Percentiles rank a stretch among this genome's conserved stretches.
phyloP scores from a whole-genome alignment of 257 asterid genomes.

The Nicotiana knightiana region DNA sequence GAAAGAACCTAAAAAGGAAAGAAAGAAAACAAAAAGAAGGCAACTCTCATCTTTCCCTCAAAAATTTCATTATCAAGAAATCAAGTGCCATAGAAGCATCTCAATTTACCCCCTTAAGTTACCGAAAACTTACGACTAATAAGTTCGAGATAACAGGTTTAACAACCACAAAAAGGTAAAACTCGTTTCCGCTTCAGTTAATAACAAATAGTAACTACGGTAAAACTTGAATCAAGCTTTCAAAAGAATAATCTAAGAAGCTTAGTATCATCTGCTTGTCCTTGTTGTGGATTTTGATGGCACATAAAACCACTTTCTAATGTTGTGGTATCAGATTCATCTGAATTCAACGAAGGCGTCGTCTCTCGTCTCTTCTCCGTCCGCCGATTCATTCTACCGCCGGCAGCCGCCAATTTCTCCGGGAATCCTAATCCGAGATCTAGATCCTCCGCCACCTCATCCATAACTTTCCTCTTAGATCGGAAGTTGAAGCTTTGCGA shows the following conservation, averaged over 20 bases:
- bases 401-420: constrained; percentile 15
- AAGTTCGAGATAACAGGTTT: neutral
- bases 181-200: neutral
- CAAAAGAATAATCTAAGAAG: constrained; percentile 50
- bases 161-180: neutral
- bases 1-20: too few species aligned
- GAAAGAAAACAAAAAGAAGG: neutral
- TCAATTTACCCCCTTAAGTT: neutral
- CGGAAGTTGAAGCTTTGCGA: constrained; percentile 13
- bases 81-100: constrained; percentile 18
- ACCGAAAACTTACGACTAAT: constrained; percentile 1
- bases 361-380: constrained; percentile 27
- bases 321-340: constrained; percentile 69
- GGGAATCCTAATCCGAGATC: constrained; percentile 20
- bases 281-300: constrained; percentile 23
- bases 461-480: constrained; percentile 12
- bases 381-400: constrained; percentile 13
- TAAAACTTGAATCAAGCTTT: neutral
- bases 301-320: constrained; percentile 42
- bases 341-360: constrained; percentile 34
- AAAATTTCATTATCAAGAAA: constrained; percentile 13
- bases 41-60: constrained; percentile 28
- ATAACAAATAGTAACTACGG: neutral
- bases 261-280: constrained; percentile 18
- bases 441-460: constrained; percentile 12